phyloP scores from a whole-genome alignment of 2,329 filamentous ascomycete genomes.

The Fusarium papillatum region DNA sequence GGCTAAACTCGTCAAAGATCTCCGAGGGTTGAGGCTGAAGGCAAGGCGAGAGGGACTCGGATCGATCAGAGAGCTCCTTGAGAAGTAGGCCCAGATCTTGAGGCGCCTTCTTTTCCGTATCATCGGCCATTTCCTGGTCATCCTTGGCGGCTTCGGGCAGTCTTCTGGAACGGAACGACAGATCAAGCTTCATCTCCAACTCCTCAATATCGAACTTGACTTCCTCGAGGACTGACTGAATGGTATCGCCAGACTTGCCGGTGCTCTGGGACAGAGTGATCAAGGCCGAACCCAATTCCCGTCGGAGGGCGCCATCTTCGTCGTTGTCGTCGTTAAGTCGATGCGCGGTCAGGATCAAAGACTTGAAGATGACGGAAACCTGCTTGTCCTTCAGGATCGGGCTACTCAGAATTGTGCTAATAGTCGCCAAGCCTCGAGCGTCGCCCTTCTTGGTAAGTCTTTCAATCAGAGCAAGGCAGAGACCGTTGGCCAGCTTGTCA shows the following conservation, averaged over 20 bases:
- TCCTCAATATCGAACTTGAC: conserved; percentile 80
- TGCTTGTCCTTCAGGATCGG: conserved; percentile 74
- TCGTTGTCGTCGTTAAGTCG: conserved; percentile 69
- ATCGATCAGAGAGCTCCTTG: conserved; percentile 52
- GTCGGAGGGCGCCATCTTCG: conserved; percentile 68
- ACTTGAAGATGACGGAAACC: conserved; percentile 74
- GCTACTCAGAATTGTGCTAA: conserved; percentile 73
- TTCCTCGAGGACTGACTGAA: conserved; percentile 76
- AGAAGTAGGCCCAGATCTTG: conserved; percentile 57
- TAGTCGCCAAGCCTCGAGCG: conserved; percentile 66
- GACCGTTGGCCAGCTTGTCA: conserved; percentile 79
- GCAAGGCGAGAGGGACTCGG: conserved; percentile 62
- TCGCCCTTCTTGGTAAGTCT: conserved; percentile 72
- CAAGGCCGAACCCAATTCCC: conserved; percentile 75
- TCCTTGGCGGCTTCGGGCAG: conserved; percentile 63
- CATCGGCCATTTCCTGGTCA: conserved; percentile 55
- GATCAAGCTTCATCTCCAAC: conserved; percentile 81
- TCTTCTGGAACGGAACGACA: conserved; percentile 72
- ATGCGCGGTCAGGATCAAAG: conserved; percentile 72
- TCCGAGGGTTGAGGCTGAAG: conserved; percentile 63
- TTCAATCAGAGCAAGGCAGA: conserved; percentile 76
- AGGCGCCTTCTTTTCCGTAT: conserved; percentile 42
- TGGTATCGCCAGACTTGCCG: conserved; percentile 70
- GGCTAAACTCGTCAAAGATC: conserved; percentile 70
- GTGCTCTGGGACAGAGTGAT: conserved; percentile 74